Evolutionary conservation across 768 basidiomycete species (phyloP).

Genomic region (Psilocybe tampanensis): DNA sequence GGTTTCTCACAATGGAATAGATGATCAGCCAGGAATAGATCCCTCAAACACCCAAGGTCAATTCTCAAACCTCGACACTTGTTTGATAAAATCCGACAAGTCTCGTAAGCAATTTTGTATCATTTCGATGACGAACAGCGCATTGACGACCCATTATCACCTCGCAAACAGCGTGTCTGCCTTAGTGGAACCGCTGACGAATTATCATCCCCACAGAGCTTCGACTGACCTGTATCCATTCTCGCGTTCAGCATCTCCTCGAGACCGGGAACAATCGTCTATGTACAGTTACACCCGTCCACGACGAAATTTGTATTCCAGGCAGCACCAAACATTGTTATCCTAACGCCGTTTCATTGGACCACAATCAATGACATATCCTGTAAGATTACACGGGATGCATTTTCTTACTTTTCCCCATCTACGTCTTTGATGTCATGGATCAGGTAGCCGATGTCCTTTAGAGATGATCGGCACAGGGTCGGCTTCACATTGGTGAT

Average conservation of each 20-base stretch:
- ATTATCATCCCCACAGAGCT: not conserved
- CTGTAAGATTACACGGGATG: not conserved
- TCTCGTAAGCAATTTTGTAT: not conserved
- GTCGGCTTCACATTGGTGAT: not conserved
- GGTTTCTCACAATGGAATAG: not conserved
- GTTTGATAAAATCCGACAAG: too few species aligned
- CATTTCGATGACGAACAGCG: not conserved
- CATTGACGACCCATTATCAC: not conserved
- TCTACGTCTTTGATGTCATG: slow-evolving; percentile 1
- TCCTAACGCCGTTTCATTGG: not conserved
- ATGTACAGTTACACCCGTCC: not conserved
- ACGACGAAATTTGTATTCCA: not conserved
- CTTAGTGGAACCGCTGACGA: not conserved
- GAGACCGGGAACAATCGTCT: not conserved
- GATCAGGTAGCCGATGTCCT: not conserved
- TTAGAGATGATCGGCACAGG: not conserved
- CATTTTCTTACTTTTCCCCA: not conserved
- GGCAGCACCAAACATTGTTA: not conserved
- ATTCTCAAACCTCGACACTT: not conserved
- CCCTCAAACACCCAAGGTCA: not conserved
- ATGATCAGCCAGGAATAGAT: not conserved
- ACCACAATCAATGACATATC: slow-evolving; percentile 1
- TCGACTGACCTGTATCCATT: not conserved
- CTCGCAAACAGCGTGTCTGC: not conserved
- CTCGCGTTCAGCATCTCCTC: not conserved